Percentiles rank a stretch among this genome's conserved stretches.
These are phyloP conservation scores for Luffa acutangula DNA, from an alignment of 306 rosid genomes.

Conservation along the genomic window DNA sequence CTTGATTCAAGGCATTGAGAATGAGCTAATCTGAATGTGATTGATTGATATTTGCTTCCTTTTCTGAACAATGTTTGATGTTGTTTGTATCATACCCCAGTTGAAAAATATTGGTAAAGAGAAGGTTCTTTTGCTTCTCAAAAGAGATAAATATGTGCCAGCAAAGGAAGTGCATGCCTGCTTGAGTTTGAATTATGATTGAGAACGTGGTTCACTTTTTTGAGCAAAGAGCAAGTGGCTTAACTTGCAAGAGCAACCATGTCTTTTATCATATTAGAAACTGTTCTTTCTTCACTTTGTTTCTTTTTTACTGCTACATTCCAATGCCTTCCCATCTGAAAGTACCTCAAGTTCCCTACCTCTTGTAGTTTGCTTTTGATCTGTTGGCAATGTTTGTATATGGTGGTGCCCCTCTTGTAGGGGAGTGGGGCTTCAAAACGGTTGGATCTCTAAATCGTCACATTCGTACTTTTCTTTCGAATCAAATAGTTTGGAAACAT, in stretches of 20 bases:
- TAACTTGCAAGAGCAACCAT: constrained; percentile 1
- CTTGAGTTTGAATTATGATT: background rate
- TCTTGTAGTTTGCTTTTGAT: background rate
- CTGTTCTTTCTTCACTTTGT: background rate
- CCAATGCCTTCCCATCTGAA: background rate
- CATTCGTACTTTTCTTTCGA: background rate
- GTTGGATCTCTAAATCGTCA: background rate
- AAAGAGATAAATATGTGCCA: background rate
- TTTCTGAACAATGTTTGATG: background rate
- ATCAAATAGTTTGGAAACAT: background rate
- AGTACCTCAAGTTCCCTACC: background rate
- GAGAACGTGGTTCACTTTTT: background rate
- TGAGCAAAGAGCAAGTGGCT: background rate
- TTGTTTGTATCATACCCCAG: background rate
- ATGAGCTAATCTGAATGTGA: background rate
- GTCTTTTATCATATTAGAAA: background rate
- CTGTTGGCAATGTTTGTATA: background rate
- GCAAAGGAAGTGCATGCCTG: background rate
- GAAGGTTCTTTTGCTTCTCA: background rate
- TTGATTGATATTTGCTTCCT: background rate
- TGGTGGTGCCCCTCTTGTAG: background rate
- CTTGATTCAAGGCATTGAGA: background rate
- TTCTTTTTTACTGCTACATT: background rate
- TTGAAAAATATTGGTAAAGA: background rate
- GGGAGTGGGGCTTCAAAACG: background rate